Percentiles rank a stretch among this genome's conserved stretches.
These are phyloP conservation scores for Dictyostelium citrinum DNA, from an alignment of 78 protist species.

Conservation along the genomic window DNA sequence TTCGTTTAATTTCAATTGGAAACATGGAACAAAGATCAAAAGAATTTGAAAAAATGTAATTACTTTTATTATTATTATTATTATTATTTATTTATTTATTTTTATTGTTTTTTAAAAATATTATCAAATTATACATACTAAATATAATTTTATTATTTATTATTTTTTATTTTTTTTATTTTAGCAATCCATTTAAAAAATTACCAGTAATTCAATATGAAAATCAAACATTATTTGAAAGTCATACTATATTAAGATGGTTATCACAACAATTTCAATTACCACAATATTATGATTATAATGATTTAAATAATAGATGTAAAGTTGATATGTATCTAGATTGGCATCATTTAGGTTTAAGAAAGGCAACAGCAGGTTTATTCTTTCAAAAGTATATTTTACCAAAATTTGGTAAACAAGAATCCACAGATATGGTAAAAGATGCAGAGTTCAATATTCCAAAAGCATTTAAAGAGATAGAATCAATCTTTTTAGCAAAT, in stretches of 20 bases:
- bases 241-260: constrained; percentile 6
- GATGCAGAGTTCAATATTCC: background rate
- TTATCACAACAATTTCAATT: background rate
- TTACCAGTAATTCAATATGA: background rate
- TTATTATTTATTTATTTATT: background rate
- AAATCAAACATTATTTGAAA: background rate
- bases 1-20: background rate
- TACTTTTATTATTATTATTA: too few species aligned
- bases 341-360: constrained; percentile 29
- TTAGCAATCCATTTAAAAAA: constrained; percentile 7
- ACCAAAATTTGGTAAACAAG: background rate
- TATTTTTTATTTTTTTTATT: background rate
- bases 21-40: background rate
- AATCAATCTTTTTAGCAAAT: background rate
- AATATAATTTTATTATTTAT: background rate
- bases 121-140: too few species aligned
- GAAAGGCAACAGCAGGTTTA: background rate
- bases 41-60: constrained; percentile 20
- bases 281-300: background rate
- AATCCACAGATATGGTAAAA: background rate
- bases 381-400: constrained; percentile 11
- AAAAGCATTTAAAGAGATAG: background rate
- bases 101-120: too few species aligned
- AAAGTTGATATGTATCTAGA: constrained; percentile 14
- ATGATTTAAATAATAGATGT: background rate